Evolutionary conservation across 2,329 filamentous ascomycete genomes (phyloP), one percentile per base, ranked within the genome.

Genomic region (Teratosphaeria nubilosa): DNA sequence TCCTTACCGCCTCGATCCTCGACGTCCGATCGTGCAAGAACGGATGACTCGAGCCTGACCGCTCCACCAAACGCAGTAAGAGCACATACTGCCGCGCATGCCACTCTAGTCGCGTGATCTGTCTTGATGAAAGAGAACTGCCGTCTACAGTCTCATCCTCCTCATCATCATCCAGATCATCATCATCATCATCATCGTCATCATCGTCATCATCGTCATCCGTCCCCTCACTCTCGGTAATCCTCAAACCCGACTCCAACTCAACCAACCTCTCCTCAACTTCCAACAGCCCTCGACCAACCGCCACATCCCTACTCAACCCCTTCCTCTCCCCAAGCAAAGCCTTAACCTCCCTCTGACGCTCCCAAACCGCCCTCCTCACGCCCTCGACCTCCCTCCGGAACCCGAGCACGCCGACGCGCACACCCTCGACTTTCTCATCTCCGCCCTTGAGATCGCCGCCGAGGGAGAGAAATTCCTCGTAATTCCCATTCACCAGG

Each of bases 401-500:
- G 68, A 99, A 96, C 0, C 90, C 90, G 60, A 97, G 73, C 57
- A 99, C 75, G 0, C 91, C 90, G 0, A 99, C 88, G 51, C 90
- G 82, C 32, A 97, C 87, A 69, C 95, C 90, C 70, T 95, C 91
- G 0, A 96, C 86, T 71, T 86, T 88, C 67, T 96, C 92, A 68
- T 95, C 91, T 7, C 95, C 95, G 2, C 91, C 91, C 56, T 84
- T 83, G 51, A 99, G 76, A 66, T 90, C 88, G 53, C 82, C 84
- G 0, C 94, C 95, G 0, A 99, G 76, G 0, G 86, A 86, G 4
- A 99, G 75, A 66, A 99, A 99, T 58, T 92, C 88, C 53, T 90
- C 87, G 72, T 99, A 97, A 74, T 99, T 95, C 55, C 87, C 83
- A 70, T 99, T 99, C 64, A 99, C 94, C 7, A 99, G 83, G 75